Base-by-base conservation (phyloP, 352 stramenopile genomes). In the Aphanomyces astaci region DNA sequence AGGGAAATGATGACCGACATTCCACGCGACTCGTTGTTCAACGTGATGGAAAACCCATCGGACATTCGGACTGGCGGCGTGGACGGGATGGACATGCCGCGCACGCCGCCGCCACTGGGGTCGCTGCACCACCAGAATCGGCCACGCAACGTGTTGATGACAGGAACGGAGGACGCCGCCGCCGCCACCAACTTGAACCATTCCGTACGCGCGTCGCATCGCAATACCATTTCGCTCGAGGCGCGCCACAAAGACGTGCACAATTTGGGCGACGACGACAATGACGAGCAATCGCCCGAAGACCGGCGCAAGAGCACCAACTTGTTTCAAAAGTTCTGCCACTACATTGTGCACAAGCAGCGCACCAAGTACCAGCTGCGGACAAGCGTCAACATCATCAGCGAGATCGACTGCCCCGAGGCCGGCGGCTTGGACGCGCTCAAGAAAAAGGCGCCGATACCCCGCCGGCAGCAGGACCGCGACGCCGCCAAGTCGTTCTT, bases 271-370 rank as follows among this genome's bases (percentile, higher is more conserved):
- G 24, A 32, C 31, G 54, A 49, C 5, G 51, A 32, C 4, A 32
- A 11, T 24, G 17, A 3, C 28, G 25, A 60, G 27, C 4, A 66
- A n/a, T n/a, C n/a, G 43, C 7, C 45, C 22, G 22, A 43, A 19
- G n/a, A 13, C 11, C 22, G 19, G 24, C 28, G n/a, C 15, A 59
- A 31, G 11, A 22, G 22, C n/a, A 33, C 43, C 27, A 52, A 52
- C 60, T 66, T 49, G 28, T 64, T 64, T 33, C 56, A 49, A 53
- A 57, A 53, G 36, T 64, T 54, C 4, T 64, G 36, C 56, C 36
- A 64, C 13, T 55, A 48, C 36, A 59, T 68, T 45, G 48, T 52
- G 10, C 40, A 59, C 13, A 68, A 68, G 45, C 62, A 68, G 48
- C 46, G 62, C 31, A 45, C 25, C 25, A 68, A 68, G 43, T 19